A percentile compares a stretch with the other conserved stretches of the same genome.
These are phyloP conservation scores for Debaryomyces subglobosus DNA, from an alignment of 1,139 yeast genomes.

Conservation along the genomic window DNA sequence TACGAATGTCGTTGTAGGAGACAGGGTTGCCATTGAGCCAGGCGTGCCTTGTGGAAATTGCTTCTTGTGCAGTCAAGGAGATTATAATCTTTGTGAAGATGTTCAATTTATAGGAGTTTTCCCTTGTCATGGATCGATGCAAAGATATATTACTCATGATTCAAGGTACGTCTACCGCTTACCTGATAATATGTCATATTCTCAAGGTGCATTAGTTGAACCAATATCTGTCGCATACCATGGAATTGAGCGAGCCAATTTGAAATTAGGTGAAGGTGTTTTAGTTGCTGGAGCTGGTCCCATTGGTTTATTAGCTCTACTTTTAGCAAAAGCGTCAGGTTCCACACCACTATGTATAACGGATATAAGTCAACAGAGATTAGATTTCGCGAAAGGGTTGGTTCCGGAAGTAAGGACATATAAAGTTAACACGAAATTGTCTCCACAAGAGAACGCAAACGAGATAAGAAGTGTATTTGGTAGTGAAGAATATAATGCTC, in stretches of 20 bases:
- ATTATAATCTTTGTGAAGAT: constrained; percentile 26
- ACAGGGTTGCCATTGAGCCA: constrained; percentile 31
- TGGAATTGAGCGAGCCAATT: constrained; percentile 24
- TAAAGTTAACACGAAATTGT: constrained; percentile 21
- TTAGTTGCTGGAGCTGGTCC: constrained; percentile 31
- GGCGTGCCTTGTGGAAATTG: constrained; percentile 32
- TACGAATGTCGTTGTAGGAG: neutral
- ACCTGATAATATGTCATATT: constrained; percentile 26
- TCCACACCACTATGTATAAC: constrained; percentile 26
- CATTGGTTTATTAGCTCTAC: constrained; percentile 27
- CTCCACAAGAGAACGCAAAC: constrained; percentile 28
- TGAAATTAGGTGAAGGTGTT: constrained; percentile 25
- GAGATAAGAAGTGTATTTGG: constrained; percentile 19
- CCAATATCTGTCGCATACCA: constrained; percentile 31
- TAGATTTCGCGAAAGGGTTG: constrained; percentile 25
- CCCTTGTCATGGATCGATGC: constrained; percentile 30
- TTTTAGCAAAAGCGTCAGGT: constrained; percentile 26
- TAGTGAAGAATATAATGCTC: constrained; percentile 23
- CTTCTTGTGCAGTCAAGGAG: constrained; percentile 29
- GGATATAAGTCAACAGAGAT: constrained; percentile 23
- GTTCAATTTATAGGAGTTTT: constrained; percentile 27
- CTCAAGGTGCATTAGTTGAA: constrained; percentile 31
- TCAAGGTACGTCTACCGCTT: constrained; percentile 23
- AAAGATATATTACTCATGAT: constrained; percentile 22
- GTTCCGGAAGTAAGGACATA: constrained; percentile 32